Evolutionary conservation across 768 basidiomycete species (phyloP), one percentile per base, ranked within the genome.

Genomic region (Pleurotus eryngii): DNA sequence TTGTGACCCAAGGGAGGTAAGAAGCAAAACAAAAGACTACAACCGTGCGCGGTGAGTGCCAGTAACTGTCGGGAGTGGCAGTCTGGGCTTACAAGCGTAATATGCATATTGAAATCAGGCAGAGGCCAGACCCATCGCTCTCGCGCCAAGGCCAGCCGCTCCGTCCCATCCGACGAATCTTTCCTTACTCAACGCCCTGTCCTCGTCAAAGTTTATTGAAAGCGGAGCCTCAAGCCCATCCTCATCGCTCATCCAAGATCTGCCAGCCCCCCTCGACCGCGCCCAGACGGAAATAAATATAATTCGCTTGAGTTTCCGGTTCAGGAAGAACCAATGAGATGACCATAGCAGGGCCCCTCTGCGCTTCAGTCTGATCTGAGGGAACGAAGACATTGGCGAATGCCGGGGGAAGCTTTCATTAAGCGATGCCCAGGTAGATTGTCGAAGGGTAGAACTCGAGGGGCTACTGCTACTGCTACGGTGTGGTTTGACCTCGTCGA

Each of bases 291-390:
- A 89, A 58, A 97, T 82, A 74, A 96, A 98, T 56, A 98, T 73
- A 64, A 98, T 84, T 18, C 95, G 86, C 76, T 95, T 97, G 73
- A 86, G 75, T 76, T 93, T 95, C 65, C 89, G 83, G 78, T 95
- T 96, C 65, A 93, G 77, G 76, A 98, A 96, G 79, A 98, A 98
- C 88, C 93, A 96, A 69, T 96, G 92, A 9, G 92, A 92, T 35
- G 92, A 95, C 95, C 95, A 98, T 5, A 98, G 79, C 57, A 98
- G 74, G 3, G 92, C 89, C 15, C 92, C 92, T 17, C 84, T 80
- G 60, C 86, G 82, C 66, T 81, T 83, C 54, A 81, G 65, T 35
- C 76, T 79, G 56, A 81, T 74, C 61, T 76, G 77, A 11, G 71
- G 68, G 50, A 68, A 70, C 67, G 66, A 76, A 74, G 68, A 59